Evolutionary conservation across 169 alveolate species (phyloP).

Genomic region (Babesia caballi): DNA sequence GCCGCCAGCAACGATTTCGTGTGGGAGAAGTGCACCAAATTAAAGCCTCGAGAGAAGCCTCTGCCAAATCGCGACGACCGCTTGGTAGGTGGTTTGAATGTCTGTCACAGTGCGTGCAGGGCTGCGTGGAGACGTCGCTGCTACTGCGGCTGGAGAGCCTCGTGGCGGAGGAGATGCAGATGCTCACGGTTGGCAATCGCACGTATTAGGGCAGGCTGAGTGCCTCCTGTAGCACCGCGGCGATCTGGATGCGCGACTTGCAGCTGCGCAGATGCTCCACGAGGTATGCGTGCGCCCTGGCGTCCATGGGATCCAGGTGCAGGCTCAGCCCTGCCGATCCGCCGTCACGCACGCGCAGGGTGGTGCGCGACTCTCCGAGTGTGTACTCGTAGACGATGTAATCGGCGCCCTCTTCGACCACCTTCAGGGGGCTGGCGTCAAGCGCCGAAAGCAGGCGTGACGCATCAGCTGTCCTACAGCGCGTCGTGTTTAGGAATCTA

Average conservation of each 20-base stretch:
- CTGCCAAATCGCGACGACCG: too few relatives aligned
- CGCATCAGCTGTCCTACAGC: background rate
- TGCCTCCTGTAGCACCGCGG: slow-evolving; percentile 40
- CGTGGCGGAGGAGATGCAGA: slow-evolving; percentile 47
- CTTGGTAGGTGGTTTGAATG: background rate
- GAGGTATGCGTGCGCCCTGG: slow-evolving; percentile 12
- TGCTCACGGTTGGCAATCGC: slow-evolving; percentile 4
- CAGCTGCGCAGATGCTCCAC: background rate
- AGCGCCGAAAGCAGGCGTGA: slow-evolving; percentile 6
- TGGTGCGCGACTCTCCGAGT: background rate
- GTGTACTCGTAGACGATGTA: slow-evolving; percentile 21
- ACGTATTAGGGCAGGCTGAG: slow-evolving; percentile 9
- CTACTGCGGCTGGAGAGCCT: slow-evolving; percentile 38
- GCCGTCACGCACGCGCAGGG: slow-evolving; percentile 7
- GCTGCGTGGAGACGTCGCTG: slow-evolving; percentile 36
- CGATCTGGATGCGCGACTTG: slow-evolving; percentile 29
- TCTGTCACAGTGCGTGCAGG: too few relatives aligned
- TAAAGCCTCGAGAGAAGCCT: too few relatives aligned
- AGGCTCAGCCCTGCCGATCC: background rate
- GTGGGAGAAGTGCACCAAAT: too few relatives aligned
- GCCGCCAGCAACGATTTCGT: too few relatives aligned
- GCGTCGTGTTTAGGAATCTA: background rate
- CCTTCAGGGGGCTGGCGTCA: slow-evolving; percentile 19
- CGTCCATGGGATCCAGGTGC: slow-evolving; percentile 5
- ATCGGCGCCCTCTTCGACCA: slow-evolving; percentile 17